Base-by-base conservation (phyloP, 2,329 filamentous ascomycete species). In the Aquanectria penicillioides region DNA sequence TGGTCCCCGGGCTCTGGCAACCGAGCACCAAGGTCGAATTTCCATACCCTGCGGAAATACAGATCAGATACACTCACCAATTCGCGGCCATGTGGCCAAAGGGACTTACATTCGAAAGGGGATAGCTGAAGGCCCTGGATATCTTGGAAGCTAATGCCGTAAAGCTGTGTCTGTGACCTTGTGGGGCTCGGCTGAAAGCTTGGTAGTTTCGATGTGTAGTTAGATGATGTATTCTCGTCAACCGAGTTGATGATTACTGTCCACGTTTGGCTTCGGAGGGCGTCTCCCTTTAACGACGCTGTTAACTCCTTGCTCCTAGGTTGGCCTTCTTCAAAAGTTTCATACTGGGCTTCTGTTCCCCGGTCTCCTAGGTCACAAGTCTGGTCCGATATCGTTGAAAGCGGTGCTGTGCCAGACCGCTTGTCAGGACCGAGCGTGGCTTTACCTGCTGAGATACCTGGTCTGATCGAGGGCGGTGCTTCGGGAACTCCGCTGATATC, bases 41-140 rank as follows among this genome's bases (percentile, higher is more conserved):
- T 36, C 57, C 66, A 31, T 68, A 61, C 59, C 71, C 73, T 72
- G 17, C 6, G 11, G 13, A 17, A 22, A 13, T 8, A 10, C n/a
- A 22, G 15, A 26, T 56, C 12, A 38, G n/a, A 28, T 15, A 20
- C 12, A 7, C 6, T 26, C 49, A 28, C 56, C 33, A 3, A 6
- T 13, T 6, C 3, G 3, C 2, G 11, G 12, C n/a, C n/a, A n/a
- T n/a, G n/a, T n/a, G n/a, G 7, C 22, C 11, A 15, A 31, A 11
- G 20, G 7, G 17, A 60, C 74, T 59, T 47, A 75, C 77, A 73
- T 28, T 63, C 67, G 36, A 77, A 74, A 15, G 76, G 74, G 4
- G 73, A 75, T 17, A 76, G 51, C 28, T 76, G 69, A 36, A 78
- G 69, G 8, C 64, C 74, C 38, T 78, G 66, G 2, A 78, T 58